Evolutionary conservation across 2,329 filamentous ascomycete species (phyloP), one percentile per base, ranked within the genome.

Genomic region (Boeremia lycopersici): DNA sequence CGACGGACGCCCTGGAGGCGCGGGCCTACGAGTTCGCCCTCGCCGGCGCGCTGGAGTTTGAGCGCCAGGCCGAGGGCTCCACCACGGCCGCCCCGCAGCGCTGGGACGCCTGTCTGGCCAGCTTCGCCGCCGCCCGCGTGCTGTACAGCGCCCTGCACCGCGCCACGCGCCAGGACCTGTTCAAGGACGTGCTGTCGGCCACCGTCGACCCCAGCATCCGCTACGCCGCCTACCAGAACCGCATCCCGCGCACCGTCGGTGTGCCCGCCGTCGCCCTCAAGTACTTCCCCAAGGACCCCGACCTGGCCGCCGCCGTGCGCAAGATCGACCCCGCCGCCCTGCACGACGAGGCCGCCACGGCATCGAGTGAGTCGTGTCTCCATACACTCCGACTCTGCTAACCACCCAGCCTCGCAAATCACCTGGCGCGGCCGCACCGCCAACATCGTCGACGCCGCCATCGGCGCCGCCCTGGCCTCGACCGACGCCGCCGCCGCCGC

Each of bases 171-270:
- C 88, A 86, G 57, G 93, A 96, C 54, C 80, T 89, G 31, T 95
- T 91, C 81, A 92, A 90, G 71, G 93, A 98, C 57, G 82, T 97
- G 23, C 79, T 99, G 53, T 86, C 89, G 42, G 88, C 90, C 66
- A 96, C 90, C 4, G 88, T 96, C 58, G 95, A 99, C 72, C 93
- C 93, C 2, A 96, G 92, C 59, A 90, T 99, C 67, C 88, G 93
- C 60, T 98, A 96, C 74, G 93, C 93, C 31, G 92, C 95, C 15
- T 98, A 98, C 74, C 92, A 96, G 75, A 83, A 92, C 72, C 89
- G 93, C 72, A 85, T 96, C 29, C 90, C 93, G 0, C 87, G 95
- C 38, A 96, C 92, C 2, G 85, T 92, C 48, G 88, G 93, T 2
- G 88, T 96, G 43, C 83, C 89, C 0, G 84, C 86, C 7, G 89